Evolutionary conservation across 805 yeast genomes (phyloP), one percentile per base, ranked within the genome.

Genomic region (Lipomyces mesembrius): DNA sequence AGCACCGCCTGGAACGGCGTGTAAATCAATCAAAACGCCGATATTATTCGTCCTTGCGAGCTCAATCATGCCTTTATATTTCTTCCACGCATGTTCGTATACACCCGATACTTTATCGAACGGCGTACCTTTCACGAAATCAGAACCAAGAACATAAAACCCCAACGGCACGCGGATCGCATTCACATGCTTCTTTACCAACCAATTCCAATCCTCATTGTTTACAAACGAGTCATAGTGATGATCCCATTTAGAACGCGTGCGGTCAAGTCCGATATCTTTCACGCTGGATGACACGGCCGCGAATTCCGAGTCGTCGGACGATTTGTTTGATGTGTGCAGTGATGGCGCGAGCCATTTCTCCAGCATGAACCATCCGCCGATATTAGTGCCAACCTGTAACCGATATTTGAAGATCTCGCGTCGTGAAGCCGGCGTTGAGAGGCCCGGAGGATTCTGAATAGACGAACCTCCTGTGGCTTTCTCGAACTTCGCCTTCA

Each of bases 1-100:
- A 29, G 98, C 98, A 49, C 98, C 98, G 14, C 91, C 92, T 3
- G 98, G 98, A 9, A 94, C 77, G 0, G 90, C 98, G 78, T 95
- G 98, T 55, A 94, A 74, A 77, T 94, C 98, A 17, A 94, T 83
- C 62, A 94, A 74, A 0, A 94, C 87, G 12, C 92, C 89, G 65
- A 94, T 94, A 37, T 84, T 81, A 72, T 86, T 77, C 22, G 81
- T 67, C 0, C 75, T 83, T 1, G 98, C 98, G 61, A 81, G 84
- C 57, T 82, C 81, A 54, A 92, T 81, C 63, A 66, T 59, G n/a
- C 52, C 29, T 63, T 86, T 81, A 49, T 79, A 73, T 34, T 77
- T 68, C 4, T 76, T 76, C 98, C 98, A 94, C 0, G 97, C 88
- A 71, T 85, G 82, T n/a, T 71, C 70, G 77, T 94, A 94, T 2